Evolutionary conservation across 2,329 filamentous ascomycete genomes (phyloP), one percentile per base, ranked within the genome.

Genomic region (Verruconis gallopava): DNA sequence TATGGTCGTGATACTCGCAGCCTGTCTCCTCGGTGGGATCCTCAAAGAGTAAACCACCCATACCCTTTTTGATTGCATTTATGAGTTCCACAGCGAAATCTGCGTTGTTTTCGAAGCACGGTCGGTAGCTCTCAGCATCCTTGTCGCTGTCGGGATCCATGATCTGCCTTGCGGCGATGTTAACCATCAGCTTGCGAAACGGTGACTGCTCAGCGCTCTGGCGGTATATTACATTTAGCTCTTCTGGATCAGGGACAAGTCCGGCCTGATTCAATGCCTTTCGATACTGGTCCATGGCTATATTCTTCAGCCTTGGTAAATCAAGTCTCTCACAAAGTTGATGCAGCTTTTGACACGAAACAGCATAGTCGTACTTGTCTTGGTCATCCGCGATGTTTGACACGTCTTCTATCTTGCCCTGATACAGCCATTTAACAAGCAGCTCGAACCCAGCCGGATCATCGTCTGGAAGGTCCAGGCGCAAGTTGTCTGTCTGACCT

Each of bases 351-450:
- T 72, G 65, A 49, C 69, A 72, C 40, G 62, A 64, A 30, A 69
- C 68, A 5, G 69, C 69, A 48, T 72, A 66, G 12, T 70, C 66
- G 59, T 71, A 73, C 52, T 72, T 70, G 46, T 64, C 59, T 37
- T 64, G 62, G 21, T 65, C 58, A 42, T 63, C 56, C 9, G 55
- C 49, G 48, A 70, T 54, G 37, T 62, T 56, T 3, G 63, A 64
- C 15, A 67, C 63, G 47, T 71, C 64, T 45, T 72, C 67, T 37
- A 72, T 61, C 35, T 57, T 63, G 40, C 70, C 70, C 51, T 72
- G 69, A 43, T 73, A 73, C 5, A 73, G 59, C 69, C 68, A 73
- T 54, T 72, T 72, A 4, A 72, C 67, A 13, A 73, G 60, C 45
- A 72, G 53, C 51, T 71, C 68, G 49, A 72, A 73, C 18, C 69